A percentile compares a stretch with the other conserved stretches of the same genome.
These are phyloP conservation scores for Pseudozyma sp. DNA, from an alignment of 1,284 basidiomycete genomes.

Conservation along the genomic window DNA sequence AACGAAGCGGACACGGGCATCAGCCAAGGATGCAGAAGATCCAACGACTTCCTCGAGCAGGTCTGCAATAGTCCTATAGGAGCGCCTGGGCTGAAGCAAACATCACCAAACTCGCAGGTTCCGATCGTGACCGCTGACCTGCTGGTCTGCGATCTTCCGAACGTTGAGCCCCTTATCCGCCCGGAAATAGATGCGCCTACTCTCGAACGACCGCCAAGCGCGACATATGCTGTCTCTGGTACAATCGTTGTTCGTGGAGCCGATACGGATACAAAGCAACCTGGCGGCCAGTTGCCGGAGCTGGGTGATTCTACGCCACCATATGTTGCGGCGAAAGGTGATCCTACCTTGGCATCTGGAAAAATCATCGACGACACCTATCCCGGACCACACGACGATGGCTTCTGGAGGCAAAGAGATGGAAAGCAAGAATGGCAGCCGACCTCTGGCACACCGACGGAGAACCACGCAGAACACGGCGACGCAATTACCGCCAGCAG, in stretches of 20 bases:
- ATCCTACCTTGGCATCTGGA: not conserved
- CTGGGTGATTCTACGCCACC: not conserved
- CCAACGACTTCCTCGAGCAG: slow-evolving; percentile 46
- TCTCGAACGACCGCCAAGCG: not conserved
- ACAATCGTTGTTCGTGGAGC: slow-evolving; percentile 28
- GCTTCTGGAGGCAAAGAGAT: slow-evolving; percentile 50
- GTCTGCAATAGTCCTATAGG: slow-evolving; percentile 25
- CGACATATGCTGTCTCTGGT: slow-evolving; percentile 40
- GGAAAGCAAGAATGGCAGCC: slow-evolving; percentile 47
- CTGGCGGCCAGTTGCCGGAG: slow-evolving; percentile 10
- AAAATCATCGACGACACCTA: slow-evolving; percentile 9
- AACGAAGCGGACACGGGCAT: slow-evolving; percentile 9
- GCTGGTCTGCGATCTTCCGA: slow-evolving; percentile 41
- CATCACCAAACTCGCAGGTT: not conserved
- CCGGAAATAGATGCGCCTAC: slow-evolving; percentile 2
- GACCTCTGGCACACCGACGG: not conserved
- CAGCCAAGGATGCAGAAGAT: slow-evolving; percentile 39
- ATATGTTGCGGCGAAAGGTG: not conserved
- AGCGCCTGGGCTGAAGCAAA: not conserved
- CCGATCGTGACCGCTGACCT: slow-evolving; percentile 31
- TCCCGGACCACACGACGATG: slow-evolving; percentile 40
- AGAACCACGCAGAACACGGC: not conserved
- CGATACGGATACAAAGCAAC: not conserved
- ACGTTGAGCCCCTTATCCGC: slow-evolving; percentile 37
- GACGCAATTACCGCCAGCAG: not conserved